A percentile compares a stretch with the other conserved stretches of the same genome.
Evolutionary conservation across 768 basidiomycete species (phyloP).

Genomic region (Leccinum uliginosum): DNA sequence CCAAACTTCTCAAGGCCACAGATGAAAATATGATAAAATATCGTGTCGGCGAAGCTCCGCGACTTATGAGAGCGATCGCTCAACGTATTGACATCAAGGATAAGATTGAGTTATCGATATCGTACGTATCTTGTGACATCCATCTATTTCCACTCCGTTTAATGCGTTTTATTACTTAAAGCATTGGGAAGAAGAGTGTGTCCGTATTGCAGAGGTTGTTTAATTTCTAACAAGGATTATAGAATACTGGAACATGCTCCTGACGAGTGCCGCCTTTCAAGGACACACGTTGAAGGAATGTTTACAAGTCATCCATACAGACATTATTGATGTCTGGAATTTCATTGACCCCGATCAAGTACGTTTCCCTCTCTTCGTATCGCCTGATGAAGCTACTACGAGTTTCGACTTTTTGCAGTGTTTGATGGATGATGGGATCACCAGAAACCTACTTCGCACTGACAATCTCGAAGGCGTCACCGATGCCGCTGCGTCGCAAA

Average conservation of each 20-base stretch:
- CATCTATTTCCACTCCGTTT: not conserved
- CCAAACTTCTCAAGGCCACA: not conserved
- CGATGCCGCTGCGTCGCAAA: not conserved
- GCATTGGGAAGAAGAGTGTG: conserved; percentile 14
- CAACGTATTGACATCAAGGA: conserved; percentile 15
- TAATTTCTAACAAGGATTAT: not conserved
- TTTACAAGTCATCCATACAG: conserved; percentile 8
- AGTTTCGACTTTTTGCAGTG: not conserved
- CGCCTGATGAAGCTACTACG: not conserved
- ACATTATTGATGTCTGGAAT: conserved; percentile 12
- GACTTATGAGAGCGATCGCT: conserved; percentile 9
- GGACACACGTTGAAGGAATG: conserved; percentile 8
- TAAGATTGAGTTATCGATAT: conserved; percentile 12
- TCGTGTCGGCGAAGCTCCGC: conserved; percentile 9
- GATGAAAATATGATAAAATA: conserved; percentile 2
- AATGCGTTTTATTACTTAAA: not conserved
- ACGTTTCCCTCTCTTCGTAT: not conserved
- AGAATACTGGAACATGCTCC: conserved; percentile 13
- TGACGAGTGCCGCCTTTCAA: conserved; percentile 6
- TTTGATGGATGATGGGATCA: conserved; percentile 6
- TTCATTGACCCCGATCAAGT: conserved; percentile 12
- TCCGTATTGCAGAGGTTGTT: not conserved
- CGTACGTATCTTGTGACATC: not conserved
- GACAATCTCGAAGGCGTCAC: not conserved
- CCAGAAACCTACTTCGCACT: not conserved